Evolutionary conservation across 768 basidiomycete genomes (phyloP).

Genomic region (Hericium rajendrae): DNA sequence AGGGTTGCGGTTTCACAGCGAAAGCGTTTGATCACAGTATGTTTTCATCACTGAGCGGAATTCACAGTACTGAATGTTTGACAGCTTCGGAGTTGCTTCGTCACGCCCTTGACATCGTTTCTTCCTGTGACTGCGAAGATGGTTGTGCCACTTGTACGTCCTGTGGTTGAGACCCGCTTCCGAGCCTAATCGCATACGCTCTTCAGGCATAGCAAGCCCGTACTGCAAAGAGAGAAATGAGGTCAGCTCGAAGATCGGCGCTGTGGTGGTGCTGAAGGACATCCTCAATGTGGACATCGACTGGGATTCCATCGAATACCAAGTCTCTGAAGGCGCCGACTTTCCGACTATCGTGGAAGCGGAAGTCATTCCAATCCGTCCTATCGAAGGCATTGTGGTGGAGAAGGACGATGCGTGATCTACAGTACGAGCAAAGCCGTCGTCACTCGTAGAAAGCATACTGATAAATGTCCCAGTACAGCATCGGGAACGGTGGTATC

Average conservation of each 20-base stretch:
- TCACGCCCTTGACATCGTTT: slow-evolving; percentile 48
- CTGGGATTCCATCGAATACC: slow-evolving; percentile 21
- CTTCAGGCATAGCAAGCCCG: slow-evolving; percentile 54
- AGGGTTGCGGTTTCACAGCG: slow-evolving; percentile 50
- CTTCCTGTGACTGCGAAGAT: slow-evolving; percentile 51
- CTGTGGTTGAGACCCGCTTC: not conserved
- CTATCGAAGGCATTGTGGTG: not conserved
- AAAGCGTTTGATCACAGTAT: slow-evolving; percentile 79
- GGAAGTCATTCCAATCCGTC: too few species aligned
- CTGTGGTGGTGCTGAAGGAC: slow-evolving; percentile 51
- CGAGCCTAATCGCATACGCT: not conserved
- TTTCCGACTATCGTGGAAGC: too few species aligned
- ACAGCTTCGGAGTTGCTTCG: slow-evolving; percentile 46
- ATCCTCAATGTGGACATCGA: slow-evolving; percentile 40
- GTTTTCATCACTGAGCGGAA: slow-evolving; percentile 4
- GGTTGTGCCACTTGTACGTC: slow-evolving; percentile 65
- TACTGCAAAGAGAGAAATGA: slow-evolving; percentile 61
- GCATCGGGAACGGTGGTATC: not conserved
- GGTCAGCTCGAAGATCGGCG: slow-evolving; percentile 72
- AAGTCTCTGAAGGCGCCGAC: too few species aligned
- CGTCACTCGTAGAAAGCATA: too few species aligned
- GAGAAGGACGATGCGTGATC: not conserved
- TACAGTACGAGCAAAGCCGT: too few species aligned
- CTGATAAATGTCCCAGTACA: too few species aligned
- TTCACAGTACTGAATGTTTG: not conserved